Conservation (phyloP, 176 grass and related monocot genomes). For the Lolium multiflorum region DNA sequence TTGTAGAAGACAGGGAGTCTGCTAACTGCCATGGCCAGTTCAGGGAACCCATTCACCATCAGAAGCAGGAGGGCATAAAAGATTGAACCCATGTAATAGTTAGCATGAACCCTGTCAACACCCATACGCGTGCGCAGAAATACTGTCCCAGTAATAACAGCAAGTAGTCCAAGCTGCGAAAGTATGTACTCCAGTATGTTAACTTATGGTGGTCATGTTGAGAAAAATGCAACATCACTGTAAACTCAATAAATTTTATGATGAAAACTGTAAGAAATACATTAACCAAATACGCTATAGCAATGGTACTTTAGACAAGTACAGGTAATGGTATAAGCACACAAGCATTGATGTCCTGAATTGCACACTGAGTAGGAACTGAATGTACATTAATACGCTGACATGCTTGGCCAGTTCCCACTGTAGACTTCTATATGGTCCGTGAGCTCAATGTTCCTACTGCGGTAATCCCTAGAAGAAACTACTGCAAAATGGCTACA, state of each 20-base stretch:
- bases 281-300: not conserved
- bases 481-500: not conserved
- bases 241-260: not conserved
- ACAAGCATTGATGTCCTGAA: not conserved
- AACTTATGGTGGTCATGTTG: too few species aligned
- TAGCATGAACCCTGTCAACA: too few species aligned
- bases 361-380: not conserved
- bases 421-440: not conserved
- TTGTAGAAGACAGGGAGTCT: too few species aligned
- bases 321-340: slow-evolving; percentile 2
- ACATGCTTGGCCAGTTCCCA: not conserved
- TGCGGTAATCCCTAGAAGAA: not conserved
- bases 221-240: too few species aligned
- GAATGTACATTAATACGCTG: not conserved
- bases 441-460: not conserved
- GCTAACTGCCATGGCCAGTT: too few species aligned
- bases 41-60: too few species aligned
- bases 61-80: too few species aligned
- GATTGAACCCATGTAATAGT: too few species aligned
- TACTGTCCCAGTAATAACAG: too few species aligned
- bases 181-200: too few species aligned
- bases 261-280: not conserved
- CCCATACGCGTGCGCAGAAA: too few species aligned
- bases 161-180: too few species aligned
- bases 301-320: not conserved